These are phyloP conservation scores for Syzygium aqueum DNA, from an alignment of 345 rosid species.

Conservation along the genomic window DNA sequence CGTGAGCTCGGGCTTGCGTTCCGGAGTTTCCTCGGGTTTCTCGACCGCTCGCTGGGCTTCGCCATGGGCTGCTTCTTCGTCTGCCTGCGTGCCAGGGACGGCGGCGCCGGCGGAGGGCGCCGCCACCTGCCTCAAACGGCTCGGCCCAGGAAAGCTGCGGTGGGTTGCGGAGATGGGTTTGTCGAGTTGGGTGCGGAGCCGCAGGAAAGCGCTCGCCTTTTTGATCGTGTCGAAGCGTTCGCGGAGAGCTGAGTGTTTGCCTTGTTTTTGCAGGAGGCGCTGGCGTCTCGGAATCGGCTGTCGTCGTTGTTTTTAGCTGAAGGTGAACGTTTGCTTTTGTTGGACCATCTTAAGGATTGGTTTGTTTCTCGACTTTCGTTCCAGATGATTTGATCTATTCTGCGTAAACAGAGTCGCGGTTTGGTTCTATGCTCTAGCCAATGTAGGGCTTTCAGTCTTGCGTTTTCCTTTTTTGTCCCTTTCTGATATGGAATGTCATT, in stretches of 20 bases:
- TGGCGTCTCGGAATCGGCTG: slow-evolving; percentile 40
- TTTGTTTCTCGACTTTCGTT: not conserved
- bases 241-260: not conserved
- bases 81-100: slow-evolving; percentile 59
- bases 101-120: slow-evolving; percentile 1
- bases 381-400: not conserved
- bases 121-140: slow-evolving; percentile 14
- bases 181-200: not conserved
- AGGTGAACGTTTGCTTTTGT: slow-evolving; percentile 27
- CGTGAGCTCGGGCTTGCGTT: not conserved
- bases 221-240: not conserved
- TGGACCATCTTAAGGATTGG: not conserved
- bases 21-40: not conserved
- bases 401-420: not conserved
- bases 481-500: not conserved
- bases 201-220: not conserved
- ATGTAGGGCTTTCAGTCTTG: not conserved
- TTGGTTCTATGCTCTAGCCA: not conserved
- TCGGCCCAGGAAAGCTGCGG: slow-evolving; percentile 15
- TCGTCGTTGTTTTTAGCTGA: slow-evolving; percentile 52
- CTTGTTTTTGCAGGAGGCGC: slow-evolving; percentile 29
- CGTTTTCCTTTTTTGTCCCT: not conserved
- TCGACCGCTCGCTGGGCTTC: slow-evolving; percentile 11
- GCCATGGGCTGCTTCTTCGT: slow-evolving; percentile 80
- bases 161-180: not conserved